Conservation (phyloP, 352 stramenopile species). For the Phytophthora pistaciae region DNA sequence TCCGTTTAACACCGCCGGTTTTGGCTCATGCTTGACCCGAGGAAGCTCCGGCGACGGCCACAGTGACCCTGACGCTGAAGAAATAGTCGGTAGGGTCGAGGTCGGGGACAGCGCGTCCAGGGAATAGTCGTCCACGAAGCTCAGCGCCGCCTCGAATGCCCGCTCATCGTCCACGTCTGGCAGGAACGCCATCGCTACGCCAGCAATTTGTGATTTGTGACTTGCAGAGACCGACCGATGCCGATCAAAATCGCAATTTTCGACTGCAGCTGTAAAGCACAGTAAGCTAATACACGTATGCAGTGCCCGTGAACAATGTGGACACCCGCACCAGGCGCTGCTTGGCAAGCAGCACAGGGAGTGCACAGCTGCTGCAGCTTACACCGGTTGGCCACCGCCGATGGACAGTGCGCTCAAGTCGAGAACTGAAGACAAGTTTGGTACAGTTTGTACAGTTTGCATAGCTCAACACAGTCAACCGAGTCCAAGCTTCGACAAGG, state of each 20-base stretch:
- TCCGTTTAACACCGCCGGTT: slow-evolving; percentile 2
- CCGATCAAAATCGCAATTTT: neutral
- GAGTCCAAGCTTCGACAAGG: too few relatives aligned
- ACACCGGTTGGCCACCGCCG: too few relatives aligned
- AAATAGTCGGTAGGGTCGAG: neutral
- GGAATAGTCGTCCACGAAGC: slow-evolving; percentile 33
- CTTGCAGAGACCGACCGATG: neutral
- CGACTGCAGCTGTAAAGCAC: neutral
- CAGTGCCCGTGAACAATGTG: neutral
- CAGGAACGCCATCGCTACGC: slow-evolving; percentile 27
- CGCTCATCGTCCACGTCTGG: slow-evolving; percentile 23
- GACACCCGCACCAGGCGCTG: neutral
- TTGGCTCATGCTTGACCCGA: slow-evolving; percentile 8
- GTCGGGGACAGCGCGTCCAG: neutral
- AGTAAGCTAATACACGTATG: neutral
- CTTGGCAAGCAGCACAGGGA: neutral
- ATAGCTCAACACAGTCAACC: too few relatives aligned
- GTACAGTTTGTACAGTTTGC: too few relatives aligned
- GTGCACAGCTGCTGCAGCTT: too few relatives aligned
- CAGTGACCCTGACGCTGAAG: neutral
- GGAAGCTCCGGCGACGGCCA: neutral
- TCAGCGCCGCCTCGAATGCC: slow-evolving; percentile 32
- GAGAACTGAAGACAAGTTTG: too few relatives aligned
- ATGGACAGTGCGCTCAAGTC: too few relatives aligned
- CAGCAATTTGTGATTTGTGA: slow-evolving; percentile 1